These are phyloP conservation scores for Parsonsia alboflavescens DNA, from an alignment of 257 asterid species.

Conservation along the genomic window DNA sequence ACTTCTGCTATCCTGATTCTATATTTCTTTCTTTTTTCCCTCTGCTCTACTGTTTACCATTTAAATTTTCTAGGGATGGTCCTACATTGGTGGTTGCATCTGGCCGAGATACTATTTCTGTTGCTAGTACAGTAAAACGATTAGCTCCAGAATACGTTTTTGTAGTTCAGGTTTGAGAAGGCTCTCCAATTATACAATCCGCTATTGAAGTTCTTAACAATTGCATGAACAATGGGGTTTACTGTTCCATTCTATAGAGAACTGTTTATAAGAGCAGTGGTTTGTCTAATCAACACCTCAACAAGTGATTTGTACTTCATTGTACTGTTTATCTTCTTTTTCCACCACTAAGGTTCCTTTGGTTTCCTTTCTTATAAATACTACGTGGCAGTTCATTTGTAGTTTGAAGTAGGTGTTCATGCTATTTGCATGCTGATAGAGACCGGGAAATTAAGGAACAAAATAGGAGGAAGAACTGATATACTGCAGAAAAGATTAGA, in stretches of 20 bases:
- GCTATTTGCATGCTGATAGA: not conserved
- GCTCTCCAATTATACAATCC: slow-evolving; percentile 9
- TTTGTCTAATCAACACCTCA: not conserved
- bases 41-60: slow-evolving; percentile 23
- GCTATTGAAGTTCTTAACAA: not conserved
- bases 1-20: not conserved
- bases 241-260: not conserved
- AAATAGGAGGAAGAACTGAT: no score
- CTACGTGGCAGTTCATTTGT: not conserved
- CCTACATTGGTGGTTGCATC: slow-evolving; percentile 82
- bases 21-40: not conserved
- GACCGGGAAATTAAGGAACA: no score
- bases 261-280: not conserved
- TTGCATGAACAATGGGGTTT: not conserved
- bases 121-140: slow-evolving; percentile 57
- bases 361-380: not conserved
- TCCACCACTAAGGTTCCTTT: not conserved
- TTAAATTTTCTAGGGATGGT: slow-evolving; percentile 57
- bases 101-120: slow-evolving; percentile 73
- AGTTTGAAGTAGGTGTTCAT: not conserved
- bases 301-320: not conserved
- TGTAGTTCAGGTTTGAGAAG: slow-evolving; percentile 67
- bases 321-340: not conserved
- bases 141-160: slow-evolving; percentile 66
- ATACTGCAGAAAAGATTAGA: no score